Evolutionary conservation across 1,139 yeast genomes (phyloP).

Genomic region (Yamadazyma sp.): DNA sequence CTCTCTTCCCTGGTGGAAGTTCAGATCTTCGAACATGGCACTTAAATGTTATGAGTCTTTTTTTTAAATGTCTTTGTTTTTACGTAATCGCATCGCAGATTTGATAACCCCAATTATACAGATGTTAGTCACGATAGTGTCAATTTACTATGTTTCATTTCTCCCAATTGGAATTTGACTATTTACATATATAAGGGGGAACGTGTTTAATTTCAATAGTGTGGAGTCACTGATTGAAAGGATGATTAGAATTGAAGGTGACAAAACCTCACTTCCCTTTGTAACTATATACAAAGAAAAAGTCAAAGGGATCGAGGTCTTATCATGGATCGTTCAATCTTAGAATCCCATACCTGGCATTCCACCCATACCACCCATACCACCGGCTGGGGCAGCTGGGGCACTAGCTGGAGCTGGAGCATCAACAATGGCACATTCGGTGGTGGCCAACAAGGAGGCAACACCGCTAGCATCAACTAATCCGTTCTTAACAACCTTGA

Average conservation of each 20-base stretch:
- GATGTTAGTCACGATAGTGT: too few relatives aligned
- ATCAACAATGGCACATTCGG: conserved; percentile 98
- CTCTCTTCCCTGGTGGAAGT: not conserved
- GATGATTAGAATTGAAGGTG: not conserved
- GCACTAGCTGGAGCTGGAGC: conserved; percentile 88
- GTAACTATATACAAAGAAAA: conserved; percentile 1
- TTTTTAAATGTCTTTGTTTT: not conserved
- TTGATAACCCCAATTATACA: too few relatives aligned
- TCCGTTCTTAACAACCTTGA: conserved; percentile 98
- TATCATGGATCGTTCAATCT: conserved; percentile 1
- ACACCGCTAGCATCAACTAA: conserved; percentile 97
- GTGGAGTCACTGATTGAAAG: not conserved
- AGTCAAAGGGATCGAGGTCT: not conserved
- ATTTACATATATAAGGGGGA: conserved; percentile 7
- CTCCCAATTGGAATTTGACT: conserved; percentile 5
- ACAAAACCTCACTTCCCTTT: not conserved
- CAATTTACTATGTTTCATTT: too few relatives aligned
- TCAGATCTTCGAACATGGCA: conserved; percentile 4
- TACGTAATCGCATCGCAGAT: conserved; percentile 5
- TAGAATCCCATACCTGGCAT: conserved; percentile 37
- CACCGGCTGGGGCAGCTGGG: conserved; percentile 58
- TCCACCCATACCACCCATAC: conserved; percentile 49
- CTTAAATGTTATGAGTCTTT: not conserved
- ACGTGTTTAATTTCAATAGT: not conserved
- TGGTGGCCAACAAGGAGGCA: conserved; percentile 95